Conservation (phyloP, 2,329 filamentous ascomycete species). For the Aureobasidium sp. region DNA sequence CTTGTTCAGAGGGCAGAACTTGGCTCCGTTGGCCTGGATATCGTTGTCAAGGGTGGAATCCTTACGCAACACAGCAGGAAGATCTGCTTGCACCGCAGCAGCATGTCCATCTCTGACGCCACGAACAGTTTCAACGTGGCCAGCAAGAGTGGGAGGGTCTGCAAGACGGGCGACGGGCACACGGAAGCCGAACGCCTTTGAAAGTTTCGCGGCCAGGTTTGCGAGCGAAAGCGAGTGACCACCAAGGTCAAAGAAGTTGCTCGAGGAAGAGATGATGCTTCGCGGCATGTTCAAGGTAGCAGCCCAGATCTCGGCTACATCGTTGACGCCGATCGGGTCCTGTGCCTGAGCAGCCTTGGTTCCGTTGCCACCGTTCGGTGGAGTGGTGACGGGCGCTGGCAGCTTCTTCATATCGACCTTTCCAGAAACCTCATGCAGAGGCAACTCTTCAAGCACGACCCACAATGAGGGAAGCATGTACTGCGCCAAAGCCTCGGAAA, state of each 20-base stretch:
- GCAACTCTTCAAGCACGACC: conserved; percentile 64
- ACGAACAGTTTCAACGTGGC: conserved; percentile 65
- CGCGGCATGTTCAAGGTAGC: conserved; percentile 59
- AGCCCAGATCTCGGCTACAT: conserved; percentile 67
- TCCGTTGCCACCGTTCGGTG: conserved; percentile 28
- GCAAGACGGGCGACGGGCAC: conserved; percentile 66
- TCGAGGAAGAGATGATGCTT: conserved; percentile 56
- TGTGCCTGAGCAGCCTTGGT: conserved; percentile 51
- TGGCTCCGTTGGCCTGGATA: conserved; percentile 50
- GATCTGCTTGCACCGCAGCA: conserved; percentile 66
- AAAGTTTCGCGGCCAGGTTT: conserved; percentile 63
- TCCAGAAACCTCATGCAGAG: conserved; percentile 71
- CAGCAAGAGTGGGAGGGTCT: conserved; percentile 62
- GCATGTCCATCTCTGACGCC: conserved; percentile 65
- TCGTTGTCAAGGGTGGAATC: conserved; percentile 63
- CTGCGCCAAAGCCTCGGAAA: conserved; percentile 63
- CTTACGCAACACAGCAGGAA: conserved; percentile 60
- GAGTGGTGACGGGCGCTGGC: conserved; percentile 52
- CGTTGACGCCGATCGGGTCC: conserved; percentile 58
- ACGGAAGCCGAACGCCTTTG: conserved; percentile 64
- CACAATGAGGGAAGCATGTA: conserved; percentile 79
- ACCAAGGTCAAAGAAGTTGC: conserved; percentile 75
- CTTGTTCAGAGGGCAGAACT: conserved; percentile 54
- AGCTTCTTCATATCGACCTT: conserved; percentile 69
- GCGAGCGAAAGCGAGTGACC: conserved; percentile 74